Conservation (phyloP, 345 rosid species). For the Zanthoxylum bungeanum region DNA sequence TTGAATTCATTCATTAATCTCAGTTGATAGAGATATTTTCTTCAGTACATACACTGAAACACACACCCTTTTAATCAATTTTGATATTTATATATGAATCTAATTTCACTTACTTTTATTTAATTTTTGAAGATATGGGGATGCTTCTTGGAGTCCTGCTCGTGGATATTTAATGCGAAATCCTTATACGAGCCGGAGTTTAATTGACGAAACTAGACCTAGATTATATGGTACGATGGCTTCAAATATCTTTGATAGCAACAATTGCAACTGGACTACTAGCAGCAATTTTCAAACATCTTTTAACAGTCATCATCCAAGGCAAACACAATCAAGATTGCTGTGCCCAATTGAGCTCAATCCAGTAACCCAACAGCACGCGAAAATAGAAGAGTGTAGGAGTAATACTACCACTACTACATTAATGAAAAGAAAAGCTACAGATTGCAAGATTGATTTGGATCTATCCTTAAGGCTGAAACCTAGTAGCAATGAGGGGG, state of each 20-base stretch:
- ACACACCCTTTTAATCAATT: background rate
- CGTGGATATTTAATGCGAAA: conserved; percentile 29
- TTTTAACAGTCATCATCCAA: conserved; percentile 4
- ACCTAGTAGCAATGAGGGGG: conserved; percentile 19
- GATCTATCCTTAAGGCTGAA: conserved; percentile 47
- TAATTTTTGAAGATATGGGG: conserved; percentile 52
- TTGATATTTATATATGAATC: conserved; percentile 7
- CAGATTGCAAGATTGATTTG: conserved; percentile 41
- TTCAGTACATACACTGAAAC: no score
- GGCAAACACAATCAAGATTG: conserved; percentile 18
- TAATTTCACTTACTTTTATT: background rate
- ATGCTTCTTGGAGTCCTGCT: conserved; percentile 47
- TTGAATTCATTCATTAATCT: no score
- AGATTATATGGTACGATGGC: conserved; percentile 29
- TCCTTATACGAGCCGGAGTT: conserved; percentile 32
- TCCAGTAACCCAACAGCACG: conserved; percentile 5
- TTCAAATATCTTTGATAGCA: conserved; percentile 29
- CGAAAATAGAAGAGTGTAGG: conserved; percentile 7
- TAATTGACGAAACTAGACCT: conserved; percentile 32
- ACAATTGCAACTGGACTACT: conserved; percentile 16
- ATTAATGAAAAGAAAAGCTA: conserved; percentile 41
- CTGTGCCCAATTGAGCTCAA: conserved; percentile 20
- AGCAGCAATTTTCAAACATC: conserved; percentile 13
- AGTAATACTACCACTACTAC: conserved; percentile 11
- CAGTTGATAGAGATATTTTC: no score